Percentiles rank a stretch among this genome's conserved stretches.
phyloP scores from a whole-genome alignment of 768 basidiomycete genomes.

The Termitomyces sp. region DNA sequence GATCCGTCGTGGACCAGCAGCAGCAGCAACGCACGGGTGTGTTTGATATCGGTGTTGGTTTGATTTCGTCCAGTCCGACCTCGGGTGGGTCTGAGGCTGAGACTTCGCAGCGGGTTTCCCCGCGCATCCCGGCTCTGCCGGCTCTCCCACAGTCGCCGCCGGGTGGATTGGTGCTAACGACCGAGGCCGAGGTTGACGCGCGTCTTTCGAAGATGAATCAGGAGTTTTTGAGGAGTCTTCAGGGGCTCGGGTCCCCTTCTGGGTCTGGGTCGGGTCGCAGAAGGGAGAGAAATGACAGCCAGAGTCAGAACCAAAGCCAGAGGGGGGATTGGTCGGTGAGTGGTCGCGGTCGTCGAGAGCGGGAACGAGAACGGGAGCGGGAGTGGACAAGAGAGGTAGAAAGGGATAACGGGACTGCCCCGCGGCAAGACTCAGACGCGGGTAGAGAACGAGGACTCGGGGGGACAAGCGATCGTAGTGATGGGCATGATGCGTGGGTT shows the following conservation, averaged over 20 bases:
- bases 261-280: constrained; percentile 4
- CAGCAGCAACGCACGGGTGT: neutral
- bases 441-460: neutral
- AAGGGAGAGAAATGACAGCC: constrained; percentile 5
- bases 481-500: neutral
- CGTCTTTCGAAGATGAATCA: constrained; percentile 63
- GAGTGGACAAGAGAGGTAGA: neutral
- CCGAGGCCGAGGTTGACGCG: constrained; percentile 61
- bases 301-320: neutral
- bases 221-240: constrained; percentile 57
- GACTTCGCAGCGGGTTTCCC: neutral
- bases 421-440: neutral
- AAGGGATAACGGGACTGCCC: neutral
- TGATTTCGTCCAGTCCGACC: neutral
- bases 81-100: neutral
- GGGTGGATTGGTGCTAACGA: constrained; percentile 57
- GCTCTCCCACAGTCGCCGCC: constrained; percentile 15
- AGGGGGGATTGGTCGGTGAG: neutral
- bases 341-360: neutral
- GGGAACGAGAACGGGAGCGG: neutral
- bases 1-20: neutral
- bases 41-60: neutral
- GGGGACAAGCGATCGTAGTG: neutral
- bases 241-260: constrained; percentile 47
- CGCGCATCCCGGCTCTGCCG: neutral